Base-by-base conservation (phyloP, 345 rosid genomes). In the Abelmoschus esculentus region DNA sequence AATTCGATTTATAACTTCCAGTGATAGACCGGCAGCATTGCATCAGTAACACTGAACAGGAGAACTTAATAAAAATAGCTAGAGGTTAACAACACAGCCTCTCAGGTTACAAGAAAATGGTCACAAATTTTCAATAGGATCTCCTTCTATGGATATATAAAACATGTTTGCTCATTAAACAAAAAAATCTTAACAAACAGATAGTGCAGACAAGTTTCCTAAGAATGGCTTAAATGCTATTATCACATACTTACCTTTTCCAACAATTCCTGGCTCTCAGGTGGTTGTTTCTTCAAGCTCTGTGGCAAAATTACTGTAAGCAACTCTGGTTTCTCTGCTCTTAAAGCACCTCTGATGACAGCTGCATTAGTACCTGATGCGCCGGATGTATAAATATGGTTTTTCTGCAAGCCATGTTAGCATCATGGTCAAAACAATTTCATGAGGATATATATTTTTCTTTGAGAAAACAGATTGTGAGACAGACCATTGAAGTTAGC, bases 361-460 rank as follows among this genome's bases (percentile, higher is more conserved):
- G 97, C 99, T 29, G 98, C 97, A 78, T 93, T 93, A 61, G 98
- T 93, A 67, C 97, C 97, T 1, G 97, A 95, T 74, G 99, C 96
- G 73, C 99, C 99, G 36, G 97, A 95, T 42, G 99, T 95, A 68
- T 83, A 95, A 67, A 95, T 95, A 78, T 95, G 99, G 77, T 95
- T 95, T 85, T 95, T 91, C 99, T 95, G 90, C 85, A 80, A 70
- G 34, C 62, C 74, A 72, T 10, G n/a, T 69, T 60, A 31, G 61
- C 63, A 44, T 57, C 57, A 44, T 62, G 42, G 56, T 78, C 66
- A 81, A n/a, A 42, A 58, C 66, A 56, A 46, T 40, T 50, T 22
- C 6, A 49, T 17, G 64, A 7, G 6, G 47, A 60, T 26, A 3
- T 13, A 40, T 26, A 47, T 22, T 22, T 46, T 28, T 47, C 40